Evolutionary conservation across 1,139 yeast genomes (phyloP).

Genomic region (Taphrina sp.): DNA sequence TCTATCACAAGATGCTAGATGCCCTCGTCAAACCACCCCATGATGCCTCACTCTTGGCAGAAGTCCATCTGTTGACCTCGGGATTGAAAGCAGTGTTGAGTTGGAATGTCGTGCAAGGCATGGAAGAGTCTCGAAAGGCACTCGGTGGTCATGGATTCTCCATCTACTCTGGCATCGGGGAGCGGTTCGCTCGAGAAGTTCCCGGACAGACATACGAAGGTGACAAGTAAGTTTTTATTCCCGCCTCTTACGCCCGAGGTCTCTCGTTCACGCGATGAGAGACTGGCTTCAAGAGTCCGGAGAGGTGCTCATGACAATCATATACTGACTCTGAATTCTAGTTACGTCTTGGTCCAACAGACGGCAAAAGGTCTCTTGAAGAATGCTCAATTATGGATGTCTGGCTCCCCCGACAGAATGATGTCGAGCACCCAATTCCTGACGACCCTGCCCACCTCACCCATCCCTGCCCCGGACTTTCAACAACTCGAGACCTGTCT

Average conservation of each 20-base stretch:
- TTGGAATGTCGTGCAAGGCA: constrained; percentile 26
- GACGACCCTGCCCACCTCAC: neutral
- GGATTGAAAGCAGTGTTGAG: constrained; percentile 27
- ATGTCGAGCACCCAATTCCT: constrained; percentile 22
- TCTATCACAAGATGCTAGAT: constrained; percentile 22
- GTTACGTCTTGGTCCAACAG: constrained; percentile 29
- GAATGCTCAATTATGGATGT: neutral
- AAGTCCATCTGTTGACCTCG: constrained; percentile 25
- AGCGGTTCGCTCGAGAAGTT: constrained; percentile 26
- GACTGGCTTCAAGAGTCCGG: no score
- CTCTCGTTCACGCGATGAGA: no score
- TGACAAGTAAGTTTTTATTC: constrained; percentile 2
- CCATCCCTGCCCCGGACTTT: no score
- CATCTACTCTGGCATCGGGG: constrained; percentile 28
- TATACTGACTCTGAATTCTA: no score
- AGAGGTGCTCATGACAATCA: no score
- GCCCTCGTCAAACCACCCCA: constrained; percentile 25
- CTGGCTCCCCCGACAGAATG: constrained; percentile 1
- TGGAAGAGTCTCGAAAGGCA: constrained; percentile 29
- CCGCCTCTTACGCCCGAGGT: no score
- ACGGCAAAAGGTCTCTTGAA: constrained; percentile 31
- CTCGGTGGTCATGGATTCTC: constrained; percentile 33
- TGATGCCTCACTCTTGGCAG: constrained; percentile 31
- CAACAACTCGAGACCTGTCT: neutral
- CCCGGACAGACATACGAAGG: constrained; percentile 33